phyloP scores from a whole-genome alignment of 202 grass and related monocot genomes.

The Alloteropsis angusta region DNA sequence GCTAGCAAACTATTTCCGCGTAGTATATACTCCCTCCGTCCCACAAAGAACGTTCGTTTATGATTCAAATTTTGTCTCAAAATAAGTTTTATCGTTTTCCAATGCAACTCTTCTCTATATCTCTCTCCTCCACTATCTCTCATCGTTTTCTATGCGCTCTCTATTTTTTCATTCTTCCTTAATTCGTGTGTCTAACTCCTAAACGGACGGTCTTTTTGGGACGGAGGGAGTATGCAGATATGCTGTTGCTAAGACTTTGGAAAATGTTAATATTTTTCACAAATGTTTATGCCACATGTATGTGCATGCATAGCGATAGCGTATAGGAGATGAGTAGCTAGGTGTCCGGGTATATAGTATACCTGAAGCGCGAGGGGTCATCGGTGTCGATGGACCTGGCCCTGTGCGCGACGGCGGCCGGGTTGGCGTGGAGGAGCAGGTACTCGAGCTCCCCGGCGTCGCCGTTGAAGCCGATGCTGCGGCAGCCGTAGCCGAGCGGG shows the following conservation, averaged over 20 bases:
- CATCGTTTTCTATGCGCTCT: no score
- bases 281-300: neutral
- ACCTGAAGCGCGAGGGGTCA: constrained; percentile 76
- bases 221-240: neutral
- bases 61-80: no score
- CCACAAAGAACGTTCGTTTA: no score
- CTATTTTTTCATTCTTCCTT: no score
- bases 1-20: neutral
- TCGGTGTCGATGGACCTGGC: constrained; percentile 53
- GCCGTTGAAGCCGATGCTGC: constrained; percentile 78
- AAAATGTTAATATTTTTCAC: neutral
- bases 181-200: no score
- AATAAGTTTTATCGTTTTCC: no score
- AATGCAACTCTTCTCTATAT: no score
- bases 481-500: constrained; percentile 76
- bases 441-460: constrained; percentile 94
- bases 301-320: neutral
- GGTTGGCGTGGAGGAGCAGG: constrained; percentile 80
- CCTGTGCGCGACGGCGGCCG: constrained; percentile 46
- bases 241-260: neutral
- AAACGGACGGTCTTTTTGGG: no score
- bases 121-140: no score
- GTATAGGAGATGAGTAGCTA: neutral
- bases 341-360: neutral
- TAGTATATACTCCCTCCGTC: no score